A percentile compares a stretch with the other conserved stretches of the same genome.
Conservation (phyloP, 768 basidiomycete genomes). For the Termitomyces sp. region DNA sequence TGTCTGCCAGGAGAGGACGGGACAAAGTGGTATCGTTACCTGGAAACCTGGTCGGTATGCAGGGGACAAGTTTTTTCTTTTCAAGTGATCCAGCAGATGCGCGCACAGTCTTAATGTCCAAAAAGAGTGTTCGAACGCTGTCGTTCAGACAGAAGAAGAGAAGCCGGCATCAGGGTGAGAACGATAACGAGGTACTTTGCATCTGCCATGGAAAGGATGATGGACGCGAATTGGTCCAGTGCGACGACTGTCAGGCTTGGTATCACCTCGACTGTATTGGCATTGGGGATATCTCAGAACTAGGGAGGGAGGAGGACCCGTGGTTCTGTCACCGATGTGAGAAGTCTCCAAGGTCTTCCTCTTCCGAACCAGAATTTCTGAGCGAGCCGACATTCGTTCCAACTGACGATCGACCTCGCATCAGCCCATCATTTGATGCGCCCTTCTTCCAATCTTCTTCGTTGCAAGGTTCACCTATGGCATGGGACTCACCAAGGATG, state of each 20-base stretch:
- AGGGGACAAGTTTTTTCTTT: conserved; percentile 33
- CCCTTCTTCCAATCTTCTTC: conserved; percentile 54
- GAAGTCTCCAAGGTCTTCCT: conserved; percentile 33
- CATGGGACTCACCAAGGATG: conserved; percentile 38
- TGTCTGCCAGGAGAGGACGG: conserved; percentile 32
- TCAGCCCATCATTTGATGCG: conserved; percentile 42
- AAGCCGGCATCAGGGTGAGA: conserved; percentile 30
- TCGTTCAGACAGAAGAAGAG: conserved; percentile 47
- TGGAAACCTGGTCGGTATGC: conserved; percentile 30
- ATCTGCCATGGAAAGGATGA: conserved; percentile 65
- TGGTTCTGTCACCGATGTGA: conserved; percentile 71
- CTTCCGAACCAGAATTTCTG: conserved; percentile 26
- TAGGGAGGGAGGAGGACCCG: conserved; percentile 73
- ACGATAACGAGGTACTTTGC: conserved; percentile 53
- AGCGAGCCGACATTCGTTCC: conserved; percentile 68
- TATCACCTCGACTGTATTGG: conserved; percentile 81
- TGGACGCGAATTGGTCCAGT: conserved; percentile 75
- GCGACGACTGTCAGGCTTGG: conserved; percentile 77
- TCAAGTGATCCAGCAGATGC: conserved; percentile 76
- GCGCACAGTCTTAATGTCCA: conserved; percentile 64
- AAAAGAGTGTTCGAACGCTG: conserved; percentile 60
- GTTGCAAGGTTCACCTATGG: conserved; percentile 50
- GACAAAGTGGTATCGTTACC: conserved; percentile 59
- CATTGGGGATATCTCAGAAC: conserved; percentile 53
- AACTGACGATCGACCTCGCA: conserved; percentile 48